phyloP scores from a whole-genome alignment of 768 basidiomycete species.

The Asterophora parasitica region DNA sequence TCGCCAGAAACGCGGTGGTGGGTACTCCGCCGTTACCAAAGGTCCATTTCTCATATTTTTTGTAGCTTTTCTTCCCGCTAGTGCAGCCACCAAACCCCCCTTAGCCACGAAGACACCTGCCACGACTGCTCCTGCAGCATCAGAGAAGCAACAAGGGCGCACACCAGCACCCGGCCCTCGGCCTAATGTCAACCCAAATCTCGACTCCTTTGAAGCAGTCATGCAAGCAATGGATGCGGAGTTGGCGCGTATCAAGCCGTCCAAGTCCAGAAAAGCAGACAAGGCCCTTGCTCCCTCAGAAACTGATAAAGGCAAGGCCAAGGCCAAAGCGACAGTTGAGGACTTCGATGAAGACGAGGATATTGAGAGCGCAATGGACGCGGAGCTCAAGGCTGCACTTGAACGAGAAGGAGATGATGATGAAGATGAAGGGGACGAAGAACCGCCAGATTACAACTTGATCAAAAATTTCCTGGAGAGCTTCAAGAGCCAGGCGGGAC shows the following conservation, averaged over 20 bases:
- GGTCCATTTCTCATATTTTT: constrained; percentile 5
- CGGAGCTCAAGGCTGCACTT: constrained; percentile 68
- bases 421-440: constrained; percentile 50
- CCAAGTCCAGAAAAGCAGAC: constrained; percentile 21
- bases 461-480: constrained; percentile 98
- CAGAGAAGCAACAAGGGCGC: constrained; percentile 4
- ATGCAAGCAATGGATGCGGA: constrained; percentile 96
- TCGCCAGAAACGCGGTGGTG: constrained; percentile 77
- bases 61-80: constrained; percentile 57
- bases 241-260: constrained; percentile 43
- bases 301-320: constrained; percentile 33
- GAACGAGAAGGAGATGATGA: constrained; percentile 41
- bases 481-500: constrained; percentile 86
- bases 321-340: constrained; percentile 38
- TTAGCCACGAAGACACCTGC: constrained; percentile 11
- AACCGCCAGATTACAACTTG: constrained; percentile 77
- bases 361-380: constrained; percentile 86
- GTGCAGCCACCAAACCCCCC: constrained; percentile 21
- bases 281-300: constrained; percentile 7
- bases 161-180: constrained; percentile 29
- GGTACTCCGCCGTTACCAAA: constrained; percentile 21
- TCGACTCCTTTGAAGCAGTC: constrained; percentile 92
- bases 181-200: constrained; percentile 54
- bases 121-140: neutral
- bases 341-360: constrained; percentile 45